A percentile compares a stretch with the other conserved stretches of the same genome.
Conservation (phyloP, 352 stramenopile genomes). For the Albugo candida region DNA sequence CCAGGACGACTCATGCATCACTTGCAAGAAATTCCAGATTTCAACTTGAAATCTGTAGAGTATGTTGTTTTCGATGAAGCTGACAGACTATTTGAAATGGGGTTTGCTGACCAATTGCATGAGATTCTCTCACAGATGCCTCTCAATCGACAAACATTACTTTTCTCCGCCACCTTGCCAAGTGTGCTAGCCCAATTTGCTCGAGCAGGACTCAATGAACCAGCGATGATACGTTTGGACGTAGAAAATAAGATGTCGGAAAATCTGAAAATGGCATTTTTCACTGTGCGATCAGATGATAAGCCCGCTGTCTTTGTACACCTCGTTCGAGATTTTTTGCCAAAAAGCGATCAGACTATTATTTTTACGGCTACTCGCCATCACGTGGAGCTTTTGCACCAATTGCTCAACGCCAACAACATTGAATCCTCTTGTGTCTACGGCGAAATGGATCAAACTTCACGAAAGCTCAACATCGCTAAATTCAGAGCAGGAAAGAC, state of each 20-base stretch:
- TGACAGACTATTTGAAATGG: conserved; percentile 99
- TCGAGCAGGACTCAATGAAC: conserved; percentile 91
- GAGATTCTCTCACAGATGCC: conserved; percentile 87
- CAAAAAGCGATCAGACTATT: conserved; percentile 86
- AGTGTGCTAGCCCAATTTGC: conserved; percentile 97
- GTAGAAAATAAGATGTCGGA: conserved; percentile 96
- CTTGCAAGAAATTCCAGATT: conserved; percentile 85
- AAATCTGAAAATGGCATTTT: conserved; percentile 94
- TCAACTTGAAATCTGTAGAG: conserved; percentile 83
- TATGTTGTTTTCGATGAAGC: conserved; percentile 97
- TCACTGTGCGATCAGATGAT: conserved; percentile 88
- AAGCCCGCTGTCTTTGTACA: conserved; percentile 94
- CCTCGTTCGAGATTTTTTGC: conserved; percentile 89
- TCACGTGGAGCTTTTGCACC: conserved; percentile 97
- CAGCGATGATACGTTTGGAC: conserved; percentile 94
- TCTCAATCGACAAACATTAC: conserved; percentile 66
- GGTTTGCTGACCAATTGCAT: conserved; percentile 94
- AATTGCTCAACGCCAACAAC: conserved; percentile 67
- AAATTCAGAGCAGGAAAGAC: conserved; percentile 83
- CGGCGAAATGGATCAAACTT: conserved; percentile 87
- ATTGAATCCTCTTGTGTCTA: conserved; percentile 83
- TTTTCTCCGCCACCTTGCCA: conserved; percentile 95
- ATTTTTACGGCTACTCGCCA: conserved; percentile 97
- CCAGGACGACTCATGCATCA: conserved; percentile 89
- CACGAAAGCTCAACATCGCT: conserved; percentile 77